Evolutionary conservation across 495 filamentous ascomycete genomes (phyloP), one percentile per base, ranked within the genome.

Genomic region (Penicillium robsamsonii): DNA sequence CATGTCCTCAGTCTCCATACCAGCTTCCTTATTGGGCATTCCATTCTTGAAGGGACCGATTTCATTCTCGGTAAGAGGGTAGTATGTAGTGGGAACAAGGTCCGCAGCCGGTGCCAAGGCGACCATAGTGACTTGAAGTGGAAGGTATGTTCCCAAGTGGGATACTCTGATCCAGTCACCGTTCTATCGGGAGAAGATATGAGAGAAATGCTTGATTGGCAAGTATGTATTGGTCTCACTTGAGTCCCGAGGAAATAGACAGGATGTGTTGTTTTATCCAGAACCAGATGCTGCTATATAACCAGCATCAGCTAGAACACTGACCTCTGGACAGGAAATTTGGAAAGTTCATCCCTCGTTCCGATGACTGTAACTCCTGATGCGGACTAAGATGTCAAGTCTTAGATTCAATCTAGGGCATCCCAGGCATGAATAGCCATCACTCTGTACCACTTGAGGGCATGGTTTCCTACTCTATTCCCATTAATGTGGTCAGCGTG

Each of bases 331-430:
- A 33, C 12, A 54, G 44, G 3, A 41, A 15, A 8, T 37, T 7
- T 46, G 18, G 15, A 12, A 13, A 22, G 7, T n/a, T 29, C 30
- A 38, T 25, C 2, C 44, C 42, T 37, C 53, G 45, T 30, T 46
- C 40, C 18, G 60, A 66, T 68, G 65, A 66, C 65, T 62, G 58
- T 66, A 38, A 47, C 24, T 46, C 35, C 43, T 17, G 8, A n/a
- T 59, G 60, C 63, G 58, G 63, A 66, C 58, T 66, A 56, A 68
- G 57, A 66, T 30, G 11, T 46, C 30, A 40, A 42, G 53, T 38
- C 35, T 55, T 45, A 57, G 51, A 60, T 47, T 58, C 46, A 64
- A 56, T 41, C 48, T 56, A 58, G 53, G 45, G 24, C 27, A 55
- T 38, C 31, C 18, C 33, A 41, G 57, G 3, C 43, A n/a, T 9